A percentile compares a stretch with the other conserved stretches of the same genome.
Conservation (phyloP, 2,329 filamentous ascomycete genomes). For the Hypocrella siamensis region DNA sequence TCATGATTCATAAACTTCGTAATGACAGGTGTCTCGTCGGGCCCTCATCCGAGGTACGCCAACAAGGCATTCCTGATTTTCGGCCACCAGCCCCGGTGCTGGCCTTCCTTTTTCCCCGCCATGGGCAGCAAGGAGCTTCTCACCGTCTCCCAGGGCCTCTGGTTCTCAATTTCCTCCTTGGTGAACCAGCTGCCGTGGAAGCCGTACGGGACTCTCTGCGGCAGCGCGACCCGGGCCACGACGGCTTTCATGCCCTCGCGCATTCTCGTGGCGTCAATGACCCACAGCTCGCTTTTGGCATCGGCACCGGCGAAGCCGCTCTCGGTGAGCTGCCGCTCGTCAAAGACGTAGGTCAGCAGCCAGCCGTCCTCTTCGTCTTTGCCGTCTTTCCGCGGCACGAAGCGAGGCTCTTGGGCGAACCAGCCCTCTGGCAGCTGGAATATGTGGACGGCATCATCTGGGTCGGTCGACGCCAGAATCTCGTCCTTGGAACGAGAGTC, state of each 20-base stretch:
- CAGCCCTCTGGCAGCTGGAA: background rate
- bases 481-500: background rate
- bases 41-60: background rate
- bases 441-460: background rate
- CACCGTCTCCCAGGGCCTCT: background rate
- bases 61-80: background rate
- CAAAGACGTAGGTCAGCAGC: background rate
- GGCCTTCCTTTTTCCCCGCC: background rate
- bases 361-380: background rate
- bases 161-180: background rate
- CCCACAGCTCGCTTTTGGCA: background rate
- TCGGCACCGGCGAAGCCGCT: background rate
- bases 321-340: background rate
- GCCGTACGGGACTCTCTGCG: background rate
- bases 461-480: background rate
- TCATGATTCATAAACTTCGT: too few relatives aligned
- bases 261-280: background rate
- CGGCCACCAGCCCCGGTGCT: background rate
- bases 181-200: background rate
- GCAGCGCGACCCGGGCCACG: background rate
- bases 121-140: background rate
- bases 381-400: background rate
- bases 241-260: background rate
- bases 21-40: too few relatives aligned
- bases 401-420: background rate